phyloP scores from a whole-genome alignment of 768 basidiomycete species.

The Paxillus rubicundulus region DNA sequence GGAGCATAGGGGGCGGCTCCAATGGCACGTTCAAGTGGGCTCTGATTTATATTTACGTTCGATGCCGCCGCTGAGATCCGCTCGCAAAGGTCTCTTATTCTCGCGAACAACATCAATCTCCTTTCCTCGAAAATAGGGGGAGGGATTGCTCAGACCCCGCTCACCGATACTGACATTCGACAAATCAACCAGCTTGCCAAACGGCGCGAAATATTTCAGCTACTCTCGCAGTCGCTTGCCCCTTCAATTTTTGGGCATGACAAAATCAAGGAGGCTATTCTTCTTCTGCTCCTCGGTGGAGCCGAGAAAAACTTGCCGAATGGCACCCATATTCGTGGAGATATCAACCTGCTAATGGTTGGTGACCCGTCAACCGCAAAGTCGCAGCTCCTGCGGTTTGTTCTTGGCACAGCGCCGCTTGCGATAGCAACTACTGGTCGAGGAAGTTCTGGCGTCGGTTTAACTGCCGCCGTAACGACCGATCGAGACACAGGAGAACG shows the following conservation, averaged over 20 bases:
- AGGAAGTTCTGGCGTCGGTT: conserved; percentile 97
- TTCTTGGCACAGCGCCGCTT: conserved; percentile 91
- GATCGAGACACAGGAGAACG: conserved; percentile 98
- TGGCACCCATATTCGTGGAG: conserved; percentile 97
- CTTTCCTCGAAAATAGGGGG: conserved; percentile 94
- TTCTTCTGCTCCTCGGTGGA: conserved; percentile 91
- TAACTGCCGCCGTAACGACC: conserved; percentile 97
- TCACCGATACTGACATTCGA: conserved; percentile 93
- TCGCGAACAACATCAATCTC: conserved; percentile 93
- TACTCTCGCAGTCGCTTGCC: conserved; percentile 92
- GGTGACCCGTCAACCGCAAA: conserved; percentile 99
- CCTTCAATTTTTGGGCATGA: conserved; percentile 97
- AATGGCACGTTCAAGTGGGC: conserved; percentile 91
- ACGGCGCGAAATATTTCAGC: conserved; percentile 78
- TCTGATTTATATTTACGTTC: conserved; percentile 10
- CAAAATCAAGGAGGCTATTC: conserved; percentile 90
- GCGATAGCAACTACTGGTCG: conserved; percentile 98
- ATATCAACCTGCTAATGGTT: conserved; percentile 99
- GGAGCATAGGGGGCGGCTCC: conserved; percentile 89
- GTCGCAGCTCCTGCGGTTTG: conserved; percentile 92
- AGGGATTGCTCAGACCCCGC: conserved; percentile 87
- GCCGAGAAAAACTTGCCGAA: conserved; percentile 97
- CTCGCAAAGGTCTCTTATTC: conserved; percentile 74
- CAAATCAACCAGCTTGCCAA: conserved; percentile 93
- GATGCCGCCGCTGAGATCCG: conserved; percentile 9